Conservation (phyloP, 345 rosid genomes). For the Nasturtium officinale region DNA sequence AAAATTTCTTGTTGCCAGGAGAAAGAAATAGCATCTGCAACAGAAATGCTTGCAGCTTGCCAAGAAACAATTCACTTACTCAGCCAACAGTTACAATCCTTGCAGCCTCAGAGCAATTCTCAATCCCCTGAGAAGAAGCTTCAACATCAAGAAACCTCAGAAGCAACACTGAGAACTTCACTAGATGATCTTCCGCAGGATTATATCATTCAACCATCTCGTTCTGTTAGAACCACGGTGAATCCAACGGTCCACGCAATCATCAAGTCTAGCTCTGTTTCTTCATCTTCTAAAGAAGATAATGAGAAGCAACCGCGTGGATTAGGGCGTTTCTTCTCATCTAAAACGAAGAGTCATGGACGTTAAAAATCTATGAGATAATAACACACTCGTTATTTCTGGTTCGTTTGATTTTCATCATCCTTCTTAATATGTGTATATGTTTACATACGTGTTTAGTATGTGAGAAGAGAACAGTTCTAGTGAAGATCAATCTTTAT, state of each 20-base stretch:
- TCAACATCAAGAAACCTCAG: slow-evolving; percentile 30
- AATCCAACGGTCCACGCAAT: slow-evolving; percentile 44
- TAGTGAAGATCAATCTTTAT: slow-evolving; percentile 19
- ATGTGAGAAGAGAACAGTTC: slow-evolving; percentile 21
- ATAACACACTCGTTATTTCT: slow-evolving; percentile 37
- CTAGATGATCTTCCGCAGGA: slow-evolving; percentile 29
- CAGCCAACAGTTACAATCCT: slow-evolving; percentile 63
- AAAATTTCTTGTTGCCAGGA: slow-evolving; percentile 51
- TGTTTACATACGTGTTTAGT: slow-evolving; percentile 33
- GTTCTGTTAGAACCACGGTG: slow-evolving; percentile 34
- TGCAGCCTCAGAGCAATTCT: slow-evolving; percentile 44
- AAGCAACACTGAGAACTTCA: slow-evolving; percentile 35
- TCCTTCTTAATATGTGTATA: slow-evolving; percentile 33
- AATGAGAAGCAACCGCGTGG: slow-evolving; percentile 51
- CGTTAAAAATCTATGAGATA: slow-evolving; percentile 35
- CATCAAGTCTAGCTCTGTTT: slow-evolving; percentile 54
- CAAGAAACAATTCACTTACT: slow-evolving; percentile 75
- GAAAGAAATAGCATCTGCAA: slow-evolving; percentile 57
- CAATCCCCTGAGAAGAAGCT: slow-evolving; percentile 38
- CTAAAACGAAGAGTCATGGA: slow-evolving; percentile 48
- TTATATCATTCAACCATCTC: slow-evolving; percentile 40
- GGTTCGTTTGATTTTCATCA: neutral
- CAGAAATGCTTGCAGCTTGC: slow-evolving; percentile 78
- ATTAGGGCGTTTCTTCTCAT: slow-evolving; percentile 57
- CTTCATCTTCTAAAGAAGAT: slow-evolving; percentile 45